phyloP scores from a whole-genome alignment of 495 filamentous ascomycete genomes.

The Xylaria bambusicola region DNA sequence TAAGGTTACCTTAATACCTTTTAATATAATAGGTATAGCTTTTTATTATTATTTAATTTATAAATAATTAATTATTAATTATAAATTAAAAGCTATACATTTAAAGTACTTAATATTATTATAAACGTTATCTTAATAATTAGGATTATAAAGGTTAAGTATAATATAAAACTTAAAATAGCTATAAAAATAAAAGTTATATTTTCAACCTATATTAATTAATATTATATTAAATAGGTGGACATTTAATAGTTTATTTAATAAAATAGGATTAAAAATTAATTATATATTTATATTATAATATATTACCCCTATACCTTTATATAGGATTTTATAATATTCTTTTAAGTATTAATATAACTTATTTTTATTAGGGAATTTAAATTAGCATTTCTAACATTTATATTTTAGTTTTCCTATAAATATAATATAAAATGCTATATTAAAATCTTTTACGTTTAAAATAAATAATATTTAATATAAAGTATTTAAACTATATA shows the following conservation, averaged over 20 bases:
- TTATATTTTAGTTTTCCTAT: too few species aligned
- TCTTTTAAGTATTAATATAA: too few species aligned
- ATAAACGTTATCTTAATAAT: conserved; percentile 23
- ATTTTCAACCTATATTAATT: conserved; percentile 21
- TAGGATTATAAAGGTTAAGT: conserved; percentile 16
- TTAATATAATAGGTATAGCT: neutral
- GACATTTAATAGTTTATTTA: conserved; percentile 35
- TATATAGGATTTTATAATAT: neutral
- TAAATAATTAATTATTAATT: conserved; percentile 12
- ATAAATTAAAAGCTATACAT: conserved; percentile 3
- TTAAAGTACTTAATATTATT: conserved; percentile 10
- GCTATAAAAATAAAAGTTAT: conserved; percentile 23
- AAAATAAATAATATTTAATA: too few species aligned
- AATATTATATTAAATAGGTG: conserved; percentile 30
- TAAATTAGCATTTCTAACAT: too few species aligned
- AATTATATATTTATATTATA: conserved; percentile 1
- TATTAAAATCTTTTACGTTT: too few species aligned
- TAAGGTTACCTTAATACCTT: neutral
- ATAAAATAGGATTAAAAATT: conserved; percentile 22
- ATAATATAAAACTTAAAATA: conserved; percentile 25
- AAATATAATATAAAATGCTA: too few species aligned
- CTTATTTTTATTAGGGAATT: too few species aligned
- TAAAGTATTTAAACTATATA: too few species aligned
- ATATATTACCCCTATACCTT: neutral
- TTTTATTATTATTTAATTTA: conserved; percentile 1